Evolutionary conservation across 768 basidiomycete species (phyloP), one percentile per base, ranked within the genome.

Genomic region (Galerina marginata): DNA sequence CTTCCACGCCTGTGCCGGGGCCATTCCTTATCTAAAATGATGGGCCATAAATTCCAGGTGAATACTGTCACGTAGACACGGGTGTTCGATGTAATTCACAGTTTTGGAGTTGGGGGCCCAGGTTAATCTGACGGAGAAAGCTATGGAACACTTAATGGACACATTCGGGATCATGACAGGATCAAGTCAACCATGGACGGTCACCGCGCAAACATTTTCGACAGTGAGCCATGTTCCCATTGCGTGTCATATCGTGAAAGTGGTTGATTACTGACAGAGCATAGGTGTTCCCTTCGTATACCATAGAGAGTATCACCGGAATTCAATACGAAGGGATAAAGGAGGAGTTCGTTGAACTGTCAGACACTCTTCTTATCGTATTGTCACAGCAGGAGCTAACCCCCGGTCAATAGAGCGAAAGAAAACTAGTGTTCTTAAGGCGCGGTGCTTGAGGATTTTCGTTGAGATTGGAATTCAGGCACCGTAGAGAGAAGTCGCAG

Each of bases 201-300:
- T 69, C 11, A 63, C 44, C 23, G 64, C 40, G 25, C 63, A 55
- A 45, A 59, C 63, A 1, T 62, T 48, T 23, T 62, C 69, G 3
- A 44, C 61, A 29, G 69, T 69, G 43, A 37, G 66, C 16, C 5
- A 20, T n/a, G n/a, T 39, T 11, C 33, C 33, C 23, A n/a, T 48
- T 36, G 25, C 26, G 26, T 49, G 23, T 15, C 6, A 10, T 37
- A 37, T 33, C 5, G 11, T 23, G 1, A 6, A 40, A 11, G 29
- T 5, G 10, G 11, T 14, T 37, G 16, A 6, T 39, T 23, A 16
- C 33, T 45, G 23, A 29, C 11, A 6, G 3, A 23, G 12, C 6
- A 45, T 40, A 69, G 68, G 54, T 67, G 40, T 58, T 60, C 25
- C 54, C 66, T 0, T 65, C 66, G 3, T 69, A 67, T 26, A 66